Evolutionary conservation across 2,329 filamentous ascomycete species (phyloP).

Genomic region (Diplodia seriata): DNA sequence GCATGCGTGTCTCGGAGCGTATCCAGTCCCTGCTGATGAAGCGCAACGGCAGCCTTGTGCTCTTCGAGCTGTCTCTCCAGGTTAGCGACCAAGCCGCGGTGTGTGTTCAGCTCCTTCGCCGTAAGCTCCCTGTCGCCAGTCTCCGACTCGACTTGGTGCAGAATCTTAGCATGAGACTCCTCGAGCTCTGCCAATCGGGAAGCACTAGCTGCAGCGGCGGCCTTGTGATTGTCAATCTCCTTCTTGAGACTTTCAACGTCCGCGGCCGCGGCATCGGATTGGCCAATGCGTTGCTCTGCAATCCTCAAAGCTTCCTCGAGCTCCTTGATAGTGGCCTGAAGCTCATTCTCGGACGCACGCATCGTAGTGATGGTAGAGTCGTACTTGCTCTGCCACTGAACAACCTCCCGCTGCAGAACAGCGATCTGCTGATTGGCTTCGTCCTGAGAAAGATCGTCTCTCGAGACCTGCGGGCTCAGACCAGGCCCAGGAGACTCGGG

Average conservation of each 20-base stretch:
- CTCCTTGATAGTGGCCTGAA: conserved; percentile 74
- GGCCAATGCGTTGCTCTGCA: conserved; percentile 42
- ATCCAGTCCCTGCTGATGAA: conserved; percentile 61
- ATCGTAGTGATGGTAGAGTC: conserved; percentile 72
- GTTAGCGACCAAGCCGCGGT: conserved; percentile 60
- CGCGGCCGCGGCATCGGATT: conserved; percentile 42
- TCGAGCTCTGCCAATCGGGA: conserved; percentile 77
- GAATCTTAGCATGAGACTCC: conserved; percentile 69
- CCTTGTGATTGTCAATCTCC: conserved; percentile 83
- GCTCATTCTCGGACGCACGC: conserved; percentile 73
- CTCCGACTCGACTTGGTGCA: conserved; percentile 71
- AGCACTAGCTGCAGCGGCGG: conserved; percentile 72
- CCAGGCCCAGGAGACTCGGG: conserved; percentile 46
- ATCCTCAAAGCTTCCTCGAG: conserved; percentile 68
- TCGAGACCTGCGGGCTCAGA: conserved; percentile 39
- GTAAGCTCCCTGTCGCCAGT: conserved; percentile 65
- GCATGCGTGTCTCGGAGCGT: conserved; percentile 62
- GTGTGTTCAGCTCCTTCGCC: conserved; percentile 59
- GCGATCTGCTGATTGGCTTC: conserved; percentile 63
- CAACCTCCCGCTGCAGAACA: conserved; percentile 74
- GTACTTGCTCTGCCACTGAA: conserved; percentile 79
- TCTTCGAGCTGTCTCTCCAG: conserved; percentile 64
- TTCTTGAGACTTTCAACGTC: conserved; percentile 66
- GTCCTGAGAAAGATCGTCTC: conserved; percentile 33
- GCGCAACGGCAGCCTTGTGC: conserved; percentile 62